These are phyloP conservation scores for Hypoxylon sp. DNA, from an alignment of 2,329 filamentous ascomycete genomes.

Conservation along the genomic window DNA sequence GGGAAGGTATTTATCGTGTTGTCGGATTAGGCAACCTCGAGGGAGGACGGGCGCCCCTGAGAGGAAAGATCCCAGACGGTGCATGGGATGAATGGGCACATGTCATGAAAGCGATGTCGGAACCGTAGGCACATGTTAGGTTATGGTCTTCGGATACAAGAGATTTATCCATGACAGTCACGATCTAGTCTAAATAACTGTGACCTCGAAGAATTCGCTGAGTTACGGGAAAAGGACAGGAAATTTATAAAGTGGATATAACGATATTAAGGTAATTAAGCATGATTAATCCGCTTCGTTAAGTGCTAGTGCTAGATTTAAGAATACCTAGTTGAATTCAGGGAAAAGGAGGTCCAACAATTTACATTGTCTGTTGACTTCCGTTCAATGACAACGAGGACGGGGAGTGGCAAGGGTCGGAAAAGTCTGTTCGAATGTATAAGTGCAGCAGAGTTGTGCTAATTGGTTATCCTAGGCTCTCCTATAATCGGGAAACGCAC, in stretches of 20 bases:
- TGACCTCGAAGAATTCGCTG: not conserved
- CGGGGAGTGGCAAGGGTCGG: not conserved
- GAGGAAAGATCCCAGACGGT: constrained; percentile 65
- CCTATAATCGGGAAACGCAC: constrained; percentile 2
- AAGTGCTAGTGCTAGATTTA: not conserved
- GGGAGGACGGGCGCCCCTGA: constrained; percentile 70
- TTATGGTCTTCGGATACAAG: not conserved
- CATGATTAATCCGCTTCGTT: not conserved
- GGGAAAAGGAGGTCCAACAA: not conserved
- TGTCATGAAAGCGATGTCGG: constrained; percentile 53
- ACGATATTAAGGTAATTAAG: not conserved
- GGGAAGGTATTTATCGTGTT: constrained; percentile 66
- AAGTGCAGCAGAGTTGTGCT: not conserved
- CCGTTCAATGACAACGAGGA: not conserved
- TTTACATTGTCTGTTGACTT: not conserved
- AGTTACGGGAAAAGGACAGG: not conserved
- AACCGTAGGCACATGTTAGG: not conserved
- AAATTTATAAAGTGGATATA: not conserved
- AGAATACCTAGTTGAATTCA: not conserved
- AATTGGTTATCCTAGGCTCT: not conserved
- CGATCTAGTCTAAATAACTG: not conserved
- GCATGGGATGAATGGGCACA: constrained; percentile 59
- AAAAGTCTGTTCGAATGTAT: not conserved
- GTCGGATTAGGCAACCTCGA: constrained; percentile 69
- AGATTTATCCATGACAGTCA: not conserved